Evolutionary conservation across 306 rosid species (phyloP), one percentile per base, ranked within the genome.

Genomic region (Sicyos baderoa): DNA sequence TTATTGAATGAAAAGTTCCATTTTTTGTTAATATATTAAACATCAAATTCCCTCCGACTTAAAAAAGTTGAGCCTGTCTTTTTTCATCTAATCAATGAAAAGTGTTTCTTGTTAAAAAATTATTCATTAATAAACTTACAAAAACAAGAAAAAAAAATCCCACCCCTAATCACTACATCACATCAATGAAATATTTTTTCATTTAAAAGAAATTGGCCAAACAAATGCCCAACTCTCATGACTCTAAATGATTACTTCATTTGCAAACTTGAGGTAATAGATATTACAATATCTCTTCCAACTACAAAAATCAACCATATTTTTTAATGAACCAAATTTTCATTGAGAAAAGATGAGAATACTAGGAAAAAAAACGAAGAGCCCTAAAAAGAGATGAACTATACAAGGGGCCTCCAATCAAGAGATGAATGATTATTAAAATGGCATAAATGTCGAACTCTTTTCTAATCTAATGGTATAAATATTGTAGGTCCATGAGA

Each of bases 401-500:
- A 47, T 15, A 12, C n/a, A n/a, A n/a, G n/a, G 51, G n/a, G 51
- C 53, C 53, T 49, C 51, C 18, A 49, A 49, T 49, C 17, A 49
- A 49, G 53, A 15, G 17, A 13, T 0, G 53, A 4, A 7, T 15
- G 18, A 49, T 49, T 2, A 15, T 14, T 15, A 49, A 15, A 49
- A 49, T 14, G 53, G n/a, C 18, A 49, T 5, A 25, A 52, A 29
- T 68, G 48, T 68, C 71, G 1, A 14, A 45, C 54, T 22, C 5
- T 54, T 65, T 35, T 70, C 76, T 72, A 68, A 75, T 56, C 53
- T 48, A 70, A 70, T 17, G 59, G 45, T 55, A 54, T 61, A 60
- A 74, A 50, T 61, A 58, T 75, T 74, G 53, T 72, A 92, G 98
- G 81, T 79, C 79, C 91, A 86, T 74, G 98, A 92, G 83, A 76